Base-by-base conservation (phyloP, 2,329 filamentous ascomycete species). In the Mollisiaceae sp. region DNA sequence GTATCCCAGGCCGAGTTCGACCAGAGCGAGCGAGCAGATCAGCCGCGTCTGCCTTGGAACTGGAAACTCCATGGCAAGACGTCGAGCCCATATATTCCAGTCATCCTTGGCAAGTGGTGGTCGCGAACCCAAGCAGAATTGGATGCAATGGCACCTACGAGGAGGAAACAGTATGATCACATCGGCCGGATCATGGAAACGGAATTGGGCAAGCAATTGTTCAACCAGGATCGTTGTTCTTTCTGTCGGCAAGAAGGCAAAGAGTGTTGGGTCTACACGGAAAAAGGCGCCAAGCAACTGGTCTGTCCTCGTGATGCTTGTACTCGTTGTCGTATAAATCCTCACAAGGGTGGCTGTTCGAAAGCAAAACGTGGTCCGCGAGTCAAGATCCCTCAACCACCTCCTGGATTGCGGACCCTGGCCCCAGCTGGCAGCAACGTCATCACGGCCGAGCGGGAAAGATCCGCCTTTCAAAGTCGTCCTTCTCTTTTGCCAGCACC, bases 21-120 rank as follows among this genome's bases (percentile, higher is more conserved):
- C 22, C 50, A 54, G 22, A 54, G 50, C 18, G 22, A 35, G 32
- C 50, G 50, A 35, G 50, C 50, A 54, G 50, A 35, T 35, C 50
- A 54, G 18, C 50, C 50, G 15, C 50, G 22, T 32, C 50, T 35
- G 50, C 50, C 50, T 54, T 35, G 50, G 50, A 12, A 14, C 22
- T 35, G 50, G 24, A 41, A 41, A 41, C 2, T n/a, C 12, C 50
- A 35, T 15, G 24, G 50, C 14, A 54, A 32, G 50, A 18, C 12
- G 3, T 27, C 22, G n/a, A 15, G 12, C 24, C 9, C 50, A 4
- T 32, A 35, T 35, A 8, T 32, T 15, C 50, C 22, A 9, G 15
- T 20, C 15, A 24, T 27, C n/a, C 5, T 24, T 22, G 45, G 45
- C n/a, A 50, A 50, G n/a, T 50, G 45, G 45, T 24, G 45, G 45